phyloP scores from a whole-genome alignment of 305 asterid species.

The Solanum aculeatissimum region DNA sequence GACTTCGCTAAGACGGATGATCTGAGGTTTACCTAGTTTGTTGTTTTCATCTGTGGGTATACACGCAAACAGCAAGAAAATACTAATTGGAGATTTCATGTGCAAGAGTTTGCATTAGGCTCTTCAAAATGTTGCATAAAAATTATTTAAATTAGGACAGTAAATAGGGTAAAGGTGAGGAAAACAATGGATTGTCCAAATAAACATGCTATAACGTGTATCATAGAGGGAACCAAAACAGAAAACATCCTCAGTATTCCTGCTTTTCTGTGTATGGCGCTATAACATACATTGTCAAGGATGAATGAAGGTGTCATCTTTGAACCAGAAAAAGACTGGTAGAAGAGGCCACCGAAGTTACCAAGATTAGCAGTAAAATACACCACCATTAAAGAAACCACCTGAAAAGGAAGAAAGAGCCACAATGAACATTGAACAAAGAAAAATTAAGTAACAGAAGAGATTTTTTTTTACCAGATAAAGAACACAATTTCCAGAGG shows the following conservation, averaged over 20 bases:
- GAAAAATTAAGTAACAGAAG: neutral
- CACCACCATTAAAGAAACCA: neutral
- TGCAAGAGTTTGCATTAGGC: neutral
- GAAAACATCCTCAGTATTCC: neutral
- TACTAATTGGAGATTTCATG: neutral
- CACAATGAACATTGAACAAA: neutral
- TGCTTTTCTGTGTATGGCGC: neutral
- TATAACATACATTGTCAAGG: neutral
- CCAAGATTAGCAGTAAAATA: neutral
- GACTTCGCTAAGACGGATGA: neutral
- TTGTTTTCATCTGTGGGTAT: neutral
- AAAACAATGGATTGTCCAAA: neutral
- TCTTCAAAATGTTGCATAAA: neutral
- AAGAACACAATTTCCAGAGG: neutral
- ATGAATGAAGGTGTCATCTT: neutral
- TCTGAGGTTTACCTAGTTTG: neutral
- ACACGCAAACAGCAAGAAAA: neutral
- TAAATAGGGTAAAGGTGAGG: neutral
- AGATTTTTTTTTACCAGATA: neutral
- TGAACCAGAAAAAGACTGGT: neutral
- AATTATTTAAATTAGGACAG: neutral
- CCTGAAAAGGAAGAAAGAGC: neutral
- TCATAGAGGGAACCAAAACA: neutral
- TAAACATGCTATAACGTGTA: neutral
- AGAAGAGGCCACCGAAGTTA: neutral